Evolutionary conservation across 1,284 basidiomycete genomes (phyloP).

Genomic region (Malassezia brasiliensis): DNA sequence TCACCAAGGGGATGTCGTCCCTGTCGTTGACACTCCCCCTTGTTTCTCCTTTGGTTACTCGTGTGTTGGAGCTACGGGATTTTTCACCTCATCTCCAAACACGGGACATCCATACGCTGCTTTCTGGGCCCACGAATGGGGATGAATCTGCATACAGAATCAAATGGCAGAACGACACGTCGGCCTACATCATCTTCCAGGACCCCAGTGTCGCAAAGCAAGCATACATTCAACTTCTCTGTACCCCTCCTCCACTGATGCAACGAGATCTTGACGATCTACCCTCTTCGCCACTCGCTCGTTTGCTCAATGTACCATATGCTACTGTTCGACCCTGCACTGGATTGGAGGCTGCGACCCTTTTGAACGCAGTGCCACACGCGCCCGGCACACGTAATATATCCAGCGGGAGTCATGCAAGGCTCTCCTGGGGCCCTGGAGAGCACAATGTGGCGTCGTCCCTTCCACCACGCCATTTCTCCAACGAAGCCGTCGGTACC

Average conservation of each 20-base stretch:
- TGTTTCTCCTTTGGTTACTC: constrained; percentile 78
- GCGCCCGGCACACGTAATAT: not conserved
- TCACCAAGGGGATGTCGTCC: constrained; percentile 6
- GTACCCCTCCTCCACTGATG: constrained; percentile 57
- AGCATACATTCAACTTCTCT: constrained; percentile 75
- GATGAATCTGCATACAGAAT: constrained; percentile 79
- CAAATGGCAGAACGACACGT: constrained; percentile 96
- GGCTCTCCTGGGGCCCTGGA: not conserved
- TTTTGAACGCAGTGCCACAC: not conserved
- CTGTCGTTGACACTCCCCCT: constrained; percentile 25
- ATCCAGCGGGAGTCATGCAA: not conserved
- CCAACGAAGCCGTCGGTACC: not conserved
- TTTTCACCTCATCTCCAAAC: constrained; percentile 95
- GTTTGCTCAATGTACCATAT: constrained; percentile 1
- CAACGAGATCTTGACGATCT: not conserved
- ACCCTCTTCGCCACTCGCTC: not conserved
- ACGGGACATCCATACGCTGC: constrained; percentile 82
- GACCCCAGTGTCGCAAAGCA: constrained; percentile 64
- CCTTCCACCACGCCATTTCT: not conserved
- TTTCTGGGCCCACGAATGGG: constrained; percentile 80
- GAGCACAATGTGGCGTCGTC: not conserved
- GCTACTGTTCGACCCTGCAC: constrained; percentile 7
- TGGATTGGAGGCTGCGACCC: constrained; percentile 5
- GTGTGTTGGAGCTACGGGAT: constrained; percentile 80
- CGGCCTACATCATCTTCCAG: constrained; percentile 84